Percentiles rank a stretch among this genome's conserved stretches.
These are phyloP conservation scores for Sporothrix variecibatus DNA, from an alignment of 2,329 filamentous ascomycete genomes.

Conservation along the genomic window DNA sequence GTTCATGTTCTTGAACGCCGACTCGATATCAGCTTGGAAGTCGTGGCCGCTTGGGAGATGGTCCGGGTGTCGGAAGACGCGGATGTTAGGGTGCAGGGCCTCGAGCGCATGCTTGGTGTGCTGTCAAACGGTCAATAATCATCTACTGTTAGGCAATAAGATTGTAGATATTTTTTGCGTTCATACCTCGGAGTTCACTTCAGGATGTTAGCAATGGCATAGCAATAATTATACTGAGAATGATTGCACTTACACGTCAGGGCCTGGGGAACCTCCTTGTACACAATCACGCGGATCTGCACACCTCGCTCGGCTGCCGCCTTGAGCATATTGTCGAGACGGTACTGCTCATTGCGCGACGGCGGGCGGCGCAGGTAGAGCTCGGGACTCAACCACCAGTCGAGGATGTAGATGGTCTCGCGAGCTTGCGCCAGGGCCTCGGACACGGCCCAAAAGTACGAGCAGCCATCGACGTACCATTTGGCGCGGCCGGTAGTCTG, in stretches of 20 bases:
- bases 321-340: conserved; percentile 79
- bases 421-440: conserved; percentile 69
- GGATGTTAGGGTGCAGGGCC: conserved; percentile 76
- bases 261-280: conserved; percentile 85
- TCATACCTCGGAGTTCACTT: conserved; percentile 28
- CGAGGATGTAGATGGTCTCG: conserved; percentile 80
- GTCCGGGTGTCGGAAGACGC: conserved; percentile 87
- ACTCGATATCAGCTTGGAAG: conserved; percentile 67
- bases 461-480: conserved; percentile 85
- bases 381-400: conserved; percentile 90
- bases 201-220: conserved; percentile 48
- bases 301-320: conserved; percentile 83
- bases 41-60: conserved; percentile 75
- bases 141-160: not conserved
- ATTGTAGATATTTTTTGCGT: not conserved
- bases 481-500: conserved; percentile 73
- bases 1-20: conserved; percentile 52
- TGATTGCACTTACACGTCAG: conserved; percentile 67
- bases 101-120: conserved; percentile 83
- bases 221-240: not conserved
- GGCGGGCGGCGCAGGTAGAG: conserved; percentile 83
- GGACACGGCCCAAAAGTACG: conserved; percentile 84
- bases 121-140: conserved; percentile 35
- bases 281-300: conserved; percentile 81
- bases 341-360: conserved; percentile 77